Evolutionary conservation across 148 eudicot species (phyloP).

Genomic region (Rhododendron simsii): DNA sequence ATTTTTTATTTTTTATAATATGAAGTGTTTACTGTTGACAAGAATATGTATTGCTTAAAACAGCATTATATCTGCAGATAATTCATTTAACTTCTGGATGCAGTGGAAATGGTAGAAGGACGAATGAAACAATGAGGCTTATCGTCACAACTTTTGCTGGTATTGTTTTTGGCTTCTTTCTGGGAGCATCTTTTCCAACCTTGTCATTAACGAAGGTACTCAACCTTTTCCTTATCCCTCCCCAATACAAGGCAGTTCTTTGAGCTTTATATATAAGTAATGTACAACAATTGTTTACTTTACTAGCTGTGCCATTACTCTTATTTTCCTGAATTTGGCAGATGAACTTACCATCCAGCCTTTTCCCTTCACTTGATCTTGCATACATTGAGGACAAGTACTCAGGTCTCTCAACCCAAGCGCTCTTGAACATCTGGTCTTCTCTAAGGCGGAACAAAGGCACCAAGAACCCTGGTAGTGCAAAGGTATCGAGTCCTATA

Average conservation of each 20-base stretch:
- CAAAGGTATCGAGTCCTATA: conserved; percentile 15
- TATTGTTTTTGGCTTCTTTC: conserved; percentile 60
- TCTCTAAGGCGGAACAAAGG: not conserved
- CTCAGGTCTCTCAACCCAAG: conserved; percentile 13
- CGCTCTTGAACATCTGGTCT: conserved; percentile 6
- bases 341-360: conserved; percentile 1
- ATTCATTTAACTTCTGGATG: conserved; percentile 10
- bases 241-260: not conserved
- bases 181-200: conserved; percentile 61
- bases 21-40: not conserved
- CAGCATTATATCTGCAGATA: not conserved
- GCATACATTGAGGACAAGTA: conserved; percentile 8
- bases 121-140: conserved; percentile 53
- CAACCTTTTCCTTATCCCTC: not conserved
- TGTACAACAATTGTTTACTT: not conserved
- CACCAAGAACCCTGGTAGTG: conserved; percentile 22
- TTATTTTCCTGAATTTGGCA: conserved; percentile 13
- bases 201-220: conserved; percentile 53
- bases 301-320: not conserved
- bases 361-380: conserved; percentile 10
- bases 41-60: not conserved
- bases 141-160: conserved; percentile 55
- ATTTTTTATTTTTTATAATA: not conserved
- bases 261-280: not conserved
- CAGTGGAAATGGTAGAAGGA: conserved; percentile 34